Base-by-base conservation (phyloP, 306 rosid genomes). In the Sesbania bispinosa region DNA sequence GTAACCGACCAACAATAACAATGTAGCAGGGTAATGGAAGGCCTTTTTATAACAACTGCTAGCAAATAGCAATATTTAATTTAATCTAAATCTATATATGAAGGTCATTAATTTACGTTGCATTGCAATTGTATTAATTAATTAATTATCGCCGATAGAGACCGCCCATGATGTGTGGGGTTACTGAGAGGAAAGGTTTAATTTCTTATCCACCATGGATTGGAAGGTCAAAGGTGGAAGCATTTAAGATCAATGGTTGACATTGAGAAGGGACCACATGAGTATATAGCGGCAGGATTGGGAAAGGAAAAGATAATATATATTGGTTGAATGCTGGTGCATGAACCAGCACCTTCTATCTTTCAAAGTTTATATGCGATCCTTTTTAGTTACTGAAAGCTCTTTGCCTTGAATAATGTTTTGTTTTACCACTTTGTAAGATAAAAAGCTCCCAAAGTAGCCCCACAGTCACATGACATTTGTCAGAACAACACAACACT, bases 381-480 rank as follows among this genome's bases (percentile, higher is more conserved):
- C 23, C 60, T 68, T 73, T 62, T 73, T 67, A 67, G 67, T 79
- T 64, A 80, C 81, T 76, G 30, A 46, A 81, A 53, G 42, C 16
- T 33, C 30, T 72, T 69, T 63, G 70, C 75, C 59, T 55, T 66
- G 13, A 50, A 82, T 72, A 3, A n/a, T 7, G 1, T 21, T 0
- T 24, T 67, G 27, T 10, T 50, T 72, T 32, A 73, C 42, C 26
- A 80, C 76, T 75, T 79, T 78, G 42, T 54, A 45, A 68, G 75
- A 77, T 83, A 73, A 77, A 77, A 74, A 18, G 75, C 53, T 43
- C 54, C 60, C 0, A 41, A 10, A 32, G 77, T 79, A 87, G 78
- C 82, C 88, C 96, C 89, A 88, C 78, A 15, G 1, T 80, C 96
- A 92, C 95, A 86, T 92, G 96, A 83, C 67, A 85, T 78, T 16